Conservation (phyloP, 164 flowering plant species). For the Annona cherimola region DNA sequence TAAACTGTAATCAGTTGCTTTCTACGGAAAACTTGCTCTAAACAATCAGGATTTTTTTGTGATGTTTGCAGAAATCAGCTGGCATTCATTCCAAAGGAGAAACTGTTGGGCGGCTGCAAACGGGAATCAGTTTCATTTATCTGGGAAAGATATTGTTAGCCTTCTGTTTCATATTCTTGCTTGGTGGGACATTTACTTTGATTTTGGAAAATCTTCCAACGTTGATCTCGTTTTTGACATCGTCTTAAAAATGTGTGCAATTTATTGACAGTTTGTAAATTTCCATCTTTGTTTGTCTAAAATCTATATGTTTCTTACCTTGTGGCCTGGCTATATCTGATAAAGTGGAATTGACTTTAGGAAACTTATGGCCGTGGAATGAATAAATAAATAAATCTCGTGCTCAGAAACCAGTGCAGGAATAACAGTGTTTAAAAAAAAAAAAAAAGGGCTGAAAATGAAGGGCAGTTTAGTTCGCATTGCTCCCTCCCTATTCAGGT, state of each 20-base stretch:
- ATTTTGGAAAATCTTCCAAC: constrained; percentile 66
- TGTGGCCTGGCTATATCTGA: too few relatives aligned
- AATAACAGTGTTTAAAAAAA: too few relatives aligned
- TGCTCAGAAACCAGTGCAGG: too few relatives aligned
- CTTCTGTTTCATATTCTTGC: constrained; percentile 42
- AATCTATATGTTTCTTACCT: too few relatives aligned
- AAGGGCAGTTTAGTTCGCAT: too few relatives aligned
- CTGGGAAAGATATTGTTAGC: constrained; percentile 61
- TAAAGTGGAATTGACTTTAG: too few relatives aligned
- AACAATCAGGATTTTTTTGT: neutral
- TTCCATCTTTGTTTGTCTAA: too few relatives aligned
- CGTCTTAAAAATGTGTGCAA: constrained; percentile 20
- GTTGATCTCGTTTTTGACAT: constrained; percentile 32
- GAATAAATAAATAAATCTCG: too few relatives aligned
- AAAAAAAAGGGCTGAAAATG: too few relatives aligned
- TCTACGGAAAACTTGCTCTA: neutral
- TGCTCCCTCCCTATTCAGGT: too few relatives aligned
- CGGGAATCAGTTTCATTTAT: constrained; percentile 28
- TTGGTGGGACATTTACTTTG: constrained; percentile 54
- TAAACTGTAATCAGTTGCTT: neutral
- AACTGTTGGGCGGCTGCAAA: constrained; percentile 6
- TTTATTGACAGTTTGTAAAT: neutral
- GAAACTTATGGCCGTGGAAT: too few relatives aligned
- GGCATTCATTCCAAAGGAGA: constrained; percentile 7
- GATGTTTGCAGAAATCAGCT: constrained; percentile 29